Evolutionary conservation across 345 rosid species (phyloP), one percentile per base, ranked within the genome.

Genomic region (Toxicodendron radicans): DNA sequence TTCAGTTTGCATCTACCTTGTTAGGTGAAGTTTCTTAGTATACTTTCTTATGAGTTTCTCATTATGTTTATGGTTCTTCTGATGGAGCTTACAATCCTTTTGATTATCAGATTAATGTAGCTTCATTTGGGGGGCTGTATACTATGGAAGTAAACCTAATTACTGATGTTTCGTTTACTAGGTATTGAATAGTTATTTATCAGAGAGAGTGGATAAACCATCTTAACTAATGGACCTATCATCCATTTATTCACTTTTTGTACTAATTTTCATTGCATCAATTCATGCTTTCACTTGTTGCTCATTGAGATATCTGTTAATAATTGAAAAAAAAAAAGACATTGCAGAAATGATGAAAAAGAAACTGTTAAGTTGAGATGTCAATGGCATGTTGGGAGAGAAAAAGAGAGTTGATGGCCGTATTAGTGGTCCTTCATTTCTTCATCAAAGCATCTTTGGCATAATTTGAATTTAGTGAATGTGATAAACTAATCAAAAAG

Each of bases 261-360:
- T n/a, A 27, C n/a, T 58, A 10, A 27, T 58, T 71, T 54, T 68
- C 1, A 24, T 1, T 71, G 27, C 13, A 5, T 12, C 11, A 48
- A 14, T 30, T 8, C 27, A 18, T 72, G 32, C 27, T 20, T 60
- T 45, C 9, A 17, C 20, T 21, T 3, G 58, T 52, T 52, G 52
- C 49, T 61, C 7, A 21, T 30, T 13, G 33, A 60, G 58, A 4
- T 32, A 12, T 27, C 49, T 61, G 27, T n/a, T 58, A 33, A 61
- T 57, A 21, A 58, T 20, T 27, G 74, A 71, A 58, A 51, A 10
- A 58, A 51, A 10, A 58, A 59, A 71, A 46, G 45, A 59, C 17
- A 57, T 57, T 71, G 54, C 32, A 11, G 27, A 59, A 24, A 23
- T 71, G 10, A 71, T 58, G 24, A n/a, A 18, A 38, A 4, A 24